Base-by-base conservation (phyloP, 73 alveolate species). In the Durusdinium trenchii region DNA sequence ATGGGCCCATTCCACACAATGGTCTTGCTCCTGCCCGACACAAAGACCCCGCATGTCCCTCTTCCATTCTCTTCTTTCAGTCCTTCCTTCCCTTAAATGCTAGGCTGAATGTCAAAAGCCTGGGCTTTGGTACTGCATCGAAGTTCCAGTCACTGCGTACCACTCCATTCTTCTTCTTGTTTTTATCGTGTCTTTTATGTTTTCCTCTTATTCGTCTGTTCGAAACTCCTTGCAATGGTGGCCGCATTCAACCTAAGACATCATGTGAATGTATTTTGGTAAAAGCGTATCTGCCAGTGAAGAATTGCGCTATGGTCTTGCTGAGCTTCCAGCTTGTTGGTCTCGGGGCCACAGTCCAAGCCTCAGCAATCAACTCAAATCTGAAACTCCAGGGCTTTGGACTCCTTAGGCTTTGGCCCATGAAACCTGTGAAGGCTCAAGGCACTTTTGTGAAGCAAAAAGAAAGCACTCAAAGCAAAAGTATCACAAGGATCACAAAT, bases 1-100 rank as follows among this genome's bases (percentile, higher is more conserved):
- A 97, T 98, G 45, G 99, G 99, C 42, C 99, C 99, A 91, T 99
- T 99, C 99, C 99, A 99, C 95, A 99, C 99, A 48, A 99, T 86
- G 83, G 99, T 99, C 93, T 99, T 99, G 96, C 96, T 89, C 96
- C 96, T 89, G 62, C 64, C 36, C 73, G 73, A 32, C 69, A n/a
- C n/a, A n/a, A n/a, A n/a, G n/a, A n/a, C n/a, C n/a, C n/a, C n/a
- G n/a, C n/a, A n/a, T n/a, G n/a, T n/a, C n/a, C n/a, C n/a, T n/a
- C n/a, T n/a, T n/a, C n/a, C n/a, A n/a, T n/a, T n/a, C n/a, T n/a
- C n/a, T n/a, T n/a, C n/a, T n/a, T n/a, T n/a, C n/a, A n/a, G n/a
- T n/a, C n/a, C n/a, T n/a, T n/a, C n/a, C n/a, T n/a, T n/a, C n/a
- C n/a, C n/a, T n/a, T n/a, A n/a, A n/a, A n/a, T n/a, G n/a, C n/a